Evolutionary conservation across 176 grass and related monocot species (phyloP).

Genomic region (Triticum dicoccoides): DNA sequence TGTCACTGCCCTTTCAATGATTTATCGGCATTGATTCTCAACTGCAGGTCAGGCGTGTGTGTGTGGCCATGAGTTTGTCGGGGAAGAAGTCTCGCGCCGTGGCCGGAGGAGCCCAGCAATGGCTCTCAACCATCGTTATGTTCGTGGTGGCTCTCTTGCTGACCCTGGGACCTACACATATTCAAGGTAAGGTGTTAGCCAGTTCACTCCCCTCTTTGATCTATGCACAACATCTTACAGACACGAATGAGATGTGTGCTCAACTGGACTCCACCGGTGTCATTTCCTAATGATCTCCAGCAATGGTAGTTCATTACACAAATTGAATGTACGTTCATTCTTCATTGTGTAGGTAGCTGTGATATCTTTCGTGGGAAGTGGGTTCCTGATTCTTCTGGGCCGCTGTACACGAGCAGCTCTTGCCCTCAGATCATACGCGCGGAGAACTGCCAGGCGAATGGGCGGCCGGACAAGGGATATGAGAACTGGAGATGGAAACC

Average conservation of each 20-base stretch:
- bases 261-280: too few relatives aligned
- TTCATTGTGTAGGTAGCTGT: conserved; percentile 47
- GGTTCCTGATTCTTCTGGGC: conserved; percentile 61
- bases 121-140: conserved; percentile 33
- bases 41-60: background rate
- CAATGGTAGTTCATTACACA: background rate
- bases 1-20: background rate
- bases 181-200: conserved; percentile 20
- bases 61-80: conserved; percentile 10
- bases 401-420: conserved; percentile 80
- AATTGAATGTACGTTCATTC: background rate
- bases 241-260: too few relatives aligned
- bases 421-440: conserved; percentile 79
- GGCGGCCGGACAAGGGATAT: conserved; percentile 78
- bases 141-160: conserved; percentile 41
- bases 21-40: background rate
- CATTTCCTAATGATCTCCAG: too few relatives aligned
- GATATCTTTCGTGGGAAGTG: conserved; percentile 73
- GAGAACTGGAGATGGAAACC: conserved; percentile 94
- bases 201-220: background rate
- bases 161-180: conserved; percentile 20
- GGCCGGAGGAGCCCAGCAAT: conserved; percentile 19
- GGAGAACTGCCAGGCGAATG: conserved; percentile 88
- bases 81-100: conserved; percentile 26
- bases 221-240: too few relatives aligned